Conservation (phyloP, 2,329 filamentous ascomycete genomes). For the Aspergillus hiratsukae region DNA sequence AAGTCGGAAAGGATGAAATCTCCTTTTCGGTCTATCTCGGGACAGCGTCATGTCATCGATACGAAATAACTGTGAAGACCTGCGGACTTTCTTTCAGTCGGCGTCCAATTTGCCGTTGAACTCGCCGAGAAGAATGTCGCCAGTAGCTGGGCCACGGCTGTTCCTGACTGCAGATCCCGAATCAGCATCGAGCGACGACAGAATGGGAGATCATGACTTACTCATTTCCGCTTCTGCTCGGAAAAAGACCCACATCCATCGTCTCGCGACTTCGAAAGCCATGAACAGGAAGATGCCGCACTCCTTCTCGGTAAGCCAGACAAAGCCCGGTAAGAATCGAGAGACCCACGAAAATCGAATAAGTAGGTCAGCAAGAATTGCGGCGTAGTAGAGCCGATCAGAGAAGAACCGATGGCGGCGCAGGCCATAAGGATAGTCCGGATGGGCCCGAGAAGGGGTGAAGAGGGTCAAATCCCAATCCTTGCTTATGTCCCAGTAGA, state of each 20-base stretch:
- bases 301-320: slow-evolving; percentile 82
- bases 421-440: slow-evolving; percentile 71
- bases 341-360: slow-evolving; percentile 88
- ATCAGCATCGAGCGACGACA: slow-evolving; percentile 4
- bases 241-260: slow-evolving; percentile 98
- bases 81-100: slow-evolving; percentile 37
- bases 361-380: slow-evolving; percentile 71
- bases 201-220: slow-evolving; percentile 35
- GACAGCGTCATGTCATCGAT: slow-evolving; percentile 15
- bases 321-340: slow-evolving; percentile 76
- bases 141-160: slow-evolving; percentile 52
- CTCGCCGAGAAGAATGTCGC: slow-evolving; percentile 72
- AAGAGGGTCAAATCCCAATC: slow-evolving; percentile 95
- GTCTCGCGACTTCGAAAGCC: slow-evolving; percentile 75
- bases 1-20: slow-evolving; percentile 4
- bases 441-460: slow-evolving; percentile 54
- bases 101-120: slow-evolving; percentile 63
- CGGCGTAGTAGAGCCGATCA: slow-evolving; percentile 73
- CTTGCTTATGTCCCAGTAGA: slow-evolving; percentile 95
- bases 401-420: slow-evolving; percentile 70
- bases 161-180: slow-evolving; percentile 43
- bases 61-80: slow-evolving; percentile 1
- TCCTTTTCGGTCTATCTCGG: slow-evolving; percentile 18
- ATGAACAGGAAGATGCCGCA: slow-evolving; percentile 84
- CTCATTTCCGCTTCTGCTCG: slow-evolving; percentile 92